phyloP scores from a whole-genome alignment of 441 rosid species.

The Lepidium campestre region DNA sequence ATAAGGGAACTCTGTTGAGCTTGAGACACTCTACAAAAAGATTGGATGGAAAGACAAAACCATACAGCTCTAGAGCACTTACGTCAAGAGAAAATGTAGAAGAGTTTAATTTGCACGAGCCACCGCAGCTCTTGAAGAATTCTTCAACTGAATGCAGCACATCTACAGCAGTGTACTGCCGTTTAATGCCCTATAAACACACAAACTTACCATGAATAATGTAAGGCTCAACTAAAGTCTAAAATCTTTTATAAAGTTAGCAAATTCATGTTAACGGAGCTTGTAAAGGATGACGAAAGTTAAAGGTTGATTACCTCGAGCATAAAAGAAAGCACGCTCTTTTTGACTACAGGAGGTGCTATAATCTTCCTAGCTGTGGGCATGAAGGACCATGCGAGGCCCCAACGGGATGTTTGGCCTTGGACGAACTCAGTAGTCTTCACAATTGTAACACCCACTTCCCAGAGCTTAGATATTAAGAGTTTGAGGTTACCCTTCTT shows the following conservation, averaged over 20 bases:
- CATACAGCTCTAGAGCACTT: constrained; percentile 31
- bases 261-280: background rate
- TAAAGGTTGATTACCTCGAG: constrained; percentile 53
- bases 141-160: constrained; percentile 65
- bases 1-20: constrained; percentile 12
- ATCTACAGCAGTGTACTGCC: constrained; percentile 64
- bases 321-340: constrained; percentile 54
- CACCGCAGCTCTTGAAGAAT: constrained; percentile 49
- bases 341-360: constrained; percentile 39
- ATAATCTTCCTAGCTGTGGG: constrained; percentile 60
- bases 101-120: constrained; percentile 59
- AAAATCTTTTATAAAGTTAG: background rate
- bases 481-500: constrained; percentile 75
- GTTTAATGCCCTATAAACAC: constrained; percentile 54
- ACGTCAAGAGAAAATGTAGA: constrained; percentile 64
- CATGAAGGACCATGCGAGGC: constrained; percentile 89
- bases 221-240: background rate
- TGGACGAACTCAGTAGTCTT: constrained; percentile 91
- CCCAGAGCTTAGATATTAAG: constrained; percentile 68
- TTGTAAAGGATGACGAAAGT: background rate
- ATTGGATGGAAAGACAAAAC: background rate
- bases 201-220: background rate
- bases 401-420: constrained; percentile 93
- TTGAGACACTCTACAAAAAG: constrained; percentile 19
- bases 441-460: constrained; percentile 65